phyloP scores from a whole-genome alignment of 1,139 yeast species.

The Diutina neorugosa region DNA sequence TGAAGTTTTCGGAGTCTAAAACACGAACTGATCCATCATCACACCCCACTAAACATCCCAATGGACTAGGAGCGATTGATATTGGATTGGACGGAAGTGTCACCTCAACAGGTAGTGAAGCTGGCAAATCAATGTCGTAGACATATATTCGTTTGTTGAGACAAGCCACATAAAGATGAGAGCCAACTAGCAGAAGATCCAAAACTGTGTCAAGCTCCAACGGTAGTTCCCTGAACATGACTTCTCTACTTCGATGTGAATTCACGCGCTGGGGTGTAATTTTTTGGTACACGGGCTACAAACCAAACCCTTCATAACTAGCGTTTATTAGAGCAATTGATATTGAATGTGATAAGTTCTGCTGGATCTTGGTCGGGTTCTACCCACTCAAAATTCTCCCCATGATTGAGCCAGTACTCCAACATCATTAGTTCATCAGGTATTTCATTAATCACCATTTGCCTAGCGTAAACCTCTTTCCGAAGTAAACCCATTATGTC shows the following conservation, averaged over 20 bases:
- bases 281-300: background rate
- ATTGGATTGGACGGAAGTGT: background rate
- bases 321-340: background rate
- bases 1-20: slow-evolving; percentile 30
- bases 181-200: background rate
- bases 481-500: background rate
- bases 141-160: background rate
- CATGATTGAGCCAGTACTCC: slow-evolving; percentile 73
- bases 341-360: background rate
- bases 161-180: background rate
- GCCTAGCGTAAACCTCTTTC: background rate
- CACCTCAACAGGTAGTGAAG: background rate
- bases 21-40: slow-evolving; percentile 29
- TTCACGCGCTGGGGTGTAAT: background rate
- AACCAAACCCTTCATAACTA: background rate
- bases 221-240: background rate
- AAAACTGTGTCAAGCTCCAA: background rate
- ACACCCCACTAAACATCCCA: background rate
- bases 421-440: slow-evolving; percentile 45
- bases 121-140: background rate
- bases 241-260: background rate
- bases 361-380: slow-evolving; percentile 80
- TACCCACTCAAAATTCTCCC: slow-evolving; percentile 67
- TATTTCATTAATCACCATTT: background rate
- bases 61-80: background rate